A percentile compares a stretch with the other conserved stretches of the same genome.
Evolutionary conservation across 495 filamentous ascomycete genomes (phyloP).

Genomic region (Evansstolkia leycettana): DNA sequence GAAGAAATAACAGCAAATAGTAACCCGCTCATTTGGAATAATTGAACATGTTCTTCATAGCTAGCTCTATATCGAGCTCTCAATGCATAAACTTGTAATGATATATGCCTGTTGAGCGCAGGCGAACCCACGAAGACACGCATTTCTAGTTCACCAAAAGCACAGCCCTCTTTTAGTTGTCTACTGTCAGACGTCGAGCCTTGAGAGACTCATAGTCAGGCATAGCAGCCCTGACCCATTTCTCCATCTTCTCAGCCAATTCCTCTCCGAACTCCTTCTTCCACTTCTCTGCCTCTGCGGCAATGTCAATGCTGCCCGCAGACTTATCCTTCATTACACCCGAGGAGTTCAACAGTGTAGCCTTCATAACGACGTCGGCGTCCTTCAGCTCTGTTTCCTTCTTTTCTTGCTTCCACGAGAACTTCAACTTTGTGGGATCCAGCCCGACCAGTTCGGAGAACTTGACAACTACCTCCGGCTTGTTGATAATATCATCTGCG

Average conservation of each 20-base stretch:
- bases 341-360: constrained; percentile 18
- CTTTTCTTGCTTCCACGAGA: constrained; percentile 19
- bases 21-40: too few species aligned
- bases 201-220: constrained; percentile 35
- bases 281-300: constrained; percentile 30
- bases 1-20: too few species aligned
- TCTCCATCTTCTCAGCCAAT: constrained; percentile 17
- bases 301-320: constrained; percentile 20
- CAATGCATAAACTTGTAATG: too few species aligned
- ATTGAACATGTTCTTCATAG: too few species aligned
- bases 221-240: constrained; percentile 27
- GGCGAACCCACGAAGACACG: too few species aligned
- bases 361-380: constrained; percentile 14
- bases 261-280: constrained; percentile 33
- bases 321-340: constrained; percentile 26
- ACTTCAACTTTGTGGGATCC: constrained; percentile 19
- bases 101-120: too few species aligned
- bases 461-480: constrained; percentile 16
- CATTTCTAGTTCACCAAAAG: too few species aligned
- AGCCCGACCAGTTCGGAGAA: constrained; percentile 24
- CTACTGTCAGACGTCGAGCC: constrained; percentile 14
- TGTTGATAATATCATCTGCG: constrained; percentile 32
- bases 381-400: constrained; percentile 1
- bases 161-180: constrained; percentile 7
- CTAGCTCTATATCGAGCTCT: too few species aligned